A percentile compares a stretch with the other conserved stretches of the same genome.
These are phyloP conservation scores for Prunus salicina DNA, from an alignment of 306 rosid genomes.

Conservation along the genomic window DNA sequence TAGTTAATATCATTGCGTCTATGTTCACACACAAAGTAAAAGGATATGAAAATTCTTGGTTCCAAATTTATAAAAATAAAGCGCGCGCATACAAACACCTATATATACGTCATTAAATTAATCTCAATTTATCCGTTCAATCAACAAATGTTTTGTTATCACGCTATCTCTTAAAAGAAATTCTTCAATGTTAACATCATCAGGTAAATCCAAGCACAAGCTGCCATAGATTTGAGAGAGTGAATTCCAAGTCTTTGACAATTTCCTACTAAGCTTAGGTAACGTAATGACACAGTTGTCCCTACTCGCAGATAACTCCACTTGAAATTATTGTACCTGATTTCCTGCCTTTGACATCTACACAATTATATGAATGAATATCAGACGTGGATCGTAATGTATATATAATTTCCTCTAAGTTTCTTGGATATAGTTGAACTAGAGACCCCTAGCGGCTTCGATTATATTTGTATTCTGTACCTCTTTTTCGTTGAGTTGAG, in stretches of 20 bases:
- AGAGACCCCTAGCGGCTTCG: constrained; percentile 1
- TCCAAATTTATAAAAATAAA: background rate
- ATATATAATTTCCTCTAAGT: background rate
- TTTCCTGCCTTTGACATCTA: background rate
- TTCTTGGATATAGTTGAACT: constrained; percentile 20
- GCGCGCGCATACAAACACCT: too few species aligned
- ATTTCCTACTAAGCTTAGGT: background rate
- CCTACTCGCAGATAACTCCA: background rate
- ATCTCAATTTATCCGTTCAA: too few species aligned
- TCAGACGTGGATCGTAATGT: background rate
- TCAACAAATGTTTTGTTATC: background rate
- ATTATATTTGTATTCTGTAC: background rate
- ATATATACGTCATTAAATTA: too few species aligned
- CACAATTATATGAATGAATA: background rate
- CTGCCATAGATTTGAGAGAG: background rate
- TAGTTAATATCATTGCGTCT: too few species aligned
- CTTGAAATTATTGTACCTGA: background rate
- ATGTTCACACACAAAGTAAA: background rate
- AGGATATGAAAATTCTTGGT: too few species aligned
- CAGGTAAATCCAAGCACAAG: constrained; percentile 7
- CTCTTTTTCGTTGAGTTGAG: background rate
- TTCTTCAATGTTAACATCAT: background rate
- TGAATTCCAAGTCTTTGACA: background rate
- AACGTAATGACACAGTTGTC: background rate
- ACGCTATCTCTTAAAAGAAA: background rate